Evolutionary conservation across 441 rosid genomes (phyloP).

Genomic region (Aleurites moluccanus): DNA sequence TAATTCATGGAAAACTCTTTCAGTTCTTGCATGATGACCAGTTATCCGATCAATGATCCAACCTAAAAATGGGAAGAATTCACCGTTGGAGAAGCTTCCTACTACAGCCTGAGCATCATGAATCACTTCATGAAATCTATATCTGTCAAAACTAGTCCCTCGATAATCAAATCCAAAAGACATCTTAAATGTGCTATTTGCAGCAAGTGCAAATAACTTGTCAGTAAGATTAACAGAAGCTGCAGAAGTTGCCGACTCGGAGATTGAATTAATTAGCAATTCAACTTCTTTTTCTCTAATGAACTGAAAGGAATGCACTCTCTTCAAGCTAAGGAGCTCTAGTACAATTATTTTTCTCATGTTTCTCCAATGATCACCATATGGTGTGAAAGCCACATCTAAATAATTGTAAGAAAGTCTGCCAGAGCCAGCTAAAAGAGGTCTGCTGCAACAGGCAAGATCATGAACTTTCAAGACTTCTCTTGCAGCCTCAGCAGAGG

Average conservation of each 20-base stretch:
- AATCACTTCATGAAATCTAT: slow-evolving; percentile 27
- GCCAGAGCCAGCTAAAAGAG: slow-evolving; percentile 29
- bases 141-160: slow-evolving; percentile 33
- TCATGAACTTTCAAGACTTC: slow-evolving; percentile 38
- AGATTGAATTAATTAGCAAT: slow-evolving; percentile 33
- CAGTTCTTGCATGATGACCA: too few species aligned
- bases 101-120: slow-evolving; percentile 33
- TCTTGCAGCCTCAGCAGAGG: slow-evolving; percentile 30
- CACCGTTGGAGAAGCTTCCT: slow-evolving; percentile 36
- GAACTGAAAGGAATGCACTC: slow-evolving; percentile 34
- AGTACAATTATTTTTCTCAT: slow-evolving; percentile 36
- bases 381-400: slow-evolving; percentile 46
- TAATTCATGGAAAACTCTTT: slow-evolving; percentile 30
- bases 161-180: slow-evolving; percentile 38
- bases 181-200: slow-evolving; percentile 32
- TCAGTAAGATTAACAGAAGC: slow-evolving; percentile 37
- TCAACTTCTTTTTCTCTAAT: slow-evolving; percentile 49
- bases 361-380: slow-evolving; percentile 44
- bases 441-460: slow-evolving; percentile 44
- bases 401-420: slow-evolving; percentile 41
- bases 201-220: slow-evolving; percentile 28
- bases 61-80: slow-evolving; percentile 45
- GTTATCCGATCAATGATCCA: slow-evolving; percentile 42
- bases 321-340: slow-evolving; percentile 46
- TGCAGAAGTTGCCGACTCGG: slow-evolving; percentile 27